Evolutionary conservation across 2,329 filamentous ascomycete species (phyloP), one percentile per base, ranked within the genome.

Genomic region (Akanthomyces lecanii): DNA sequence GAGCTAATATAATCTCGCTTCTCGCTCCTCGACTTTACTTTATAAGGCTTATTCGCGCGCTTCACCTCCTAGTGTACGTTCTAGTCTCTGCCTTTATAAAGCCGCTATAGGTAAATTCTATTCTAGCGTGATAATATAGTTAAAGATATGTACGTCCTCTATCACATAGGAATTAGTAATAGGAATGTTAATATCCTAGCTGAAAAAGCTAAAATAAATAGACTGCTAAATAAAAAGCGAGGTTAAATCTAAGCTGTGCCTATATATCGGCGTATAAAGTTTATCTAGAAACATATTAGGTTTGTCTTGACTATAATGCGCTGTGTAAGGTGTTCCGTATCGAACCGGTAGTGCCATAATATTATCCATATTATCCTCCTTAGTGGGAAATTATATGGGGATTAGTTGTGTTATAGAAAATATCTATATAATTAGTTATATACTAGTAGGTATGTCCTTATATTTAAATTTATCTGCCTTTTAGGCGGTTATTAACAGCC

Each of bases 391-490:
- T 28, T 28, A n/a, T n/a, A 33, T 25, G 44, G 57, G 14, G 44
- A 60, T 60, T 38, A n/a, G 57, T 40, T 30, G 18, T n/a, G 57
- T 33, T 21, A 30, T 52, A 23, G 42, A 44, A 18, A 40, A 28
- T 21, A 51, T 50, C 10, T 40, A 14, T 25, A 25, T 52, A 1
- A 51, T 44, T 51, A 50, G 10, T 25, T 42, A 10, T 11, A 60
- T 50, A 25, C 28, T 51, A 8, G 57, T 16, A 12, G 14, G 1
- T 2, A 60, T 60, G 23, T 60, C 45, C 7, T 60, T 12, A 14
- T 52, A 60, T 38, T 50, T 21, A 21, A 60, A 60, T 60, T 60
- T 12, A 14, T 60, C 25, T 42, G 56, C 48, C 36, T 66, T 62
- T 51, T 48, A 23, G 16, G 55, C 55, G 4, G 62, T 60, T n/a